Evolutionary conservation across 2,329 filamentous ascomycete genomes (phyloP).

Genomic region (Phialemoniopsis sp.): DNA sequence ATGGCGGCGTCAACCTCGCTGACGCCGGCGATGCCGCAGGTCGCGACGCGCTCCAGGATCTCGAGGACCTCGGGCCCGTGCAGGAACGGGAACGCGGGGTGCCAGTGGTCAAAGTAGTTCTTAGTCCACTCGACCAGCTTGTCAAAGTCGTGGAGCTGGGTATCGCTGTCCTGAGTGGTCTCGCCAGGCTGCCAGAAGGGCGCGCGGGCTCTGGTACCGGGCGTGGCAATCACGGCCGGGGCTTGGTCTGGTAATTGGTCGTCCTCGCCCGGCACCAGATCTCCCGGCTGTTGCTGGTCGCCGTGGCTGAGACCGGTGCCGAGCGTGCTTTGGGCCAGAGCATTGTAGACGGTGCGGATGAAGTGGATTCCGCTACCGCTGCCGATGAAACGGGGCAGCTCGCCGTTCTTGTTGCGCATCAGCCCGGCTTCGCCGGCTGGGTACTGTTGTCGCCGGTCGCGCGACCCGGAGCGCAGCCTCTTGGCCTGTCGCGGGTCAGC

Average conservation of each 20-base stretch:
- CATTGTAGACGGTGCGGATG: constrained; percentile 48
- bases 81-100: constrained; percentile 51
- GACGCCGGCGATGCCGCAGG: constrained; percentile 31
- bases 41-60: constrained; percentile 37
- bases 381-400: constrained; percentile 49
- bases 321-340: too few relatives aligned
- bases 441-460: too few relatives aligned
- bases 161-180: constrained; percentile 8
- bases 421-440: too few relatives aligned
- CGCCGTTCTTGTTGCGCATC: constrained; percentile 45
- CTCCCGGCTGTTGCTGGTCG: constrained; percentile 23
- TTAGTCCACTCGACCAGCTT: constrained; percentile 43
- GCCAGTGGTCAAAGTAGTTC: constrained; percentile 55
- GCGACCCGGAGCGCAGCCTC: too few relatives aligned
- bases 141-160: constrained; percentile 32
- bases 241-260: constrained; percentile 38
- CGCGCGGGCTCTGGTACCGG: constrained; percentile 15
- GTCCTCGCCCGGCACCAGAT: constrained; percentile 53
- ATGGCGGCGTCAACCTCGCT: too few relatives aligned
- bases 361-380: constrained; percentile 58
- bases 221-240: too few relatives aligned
- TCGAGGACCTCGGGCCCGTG: constrained; percentile 47
- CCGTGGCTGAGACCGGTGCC: too few relatives aligned
- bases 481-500: too few relatives aligned
- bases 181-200: constrained; percentile 31